Conservation (phyloP, 108 stramenopile genomes). For the Nitzschia putrida region DNA sequence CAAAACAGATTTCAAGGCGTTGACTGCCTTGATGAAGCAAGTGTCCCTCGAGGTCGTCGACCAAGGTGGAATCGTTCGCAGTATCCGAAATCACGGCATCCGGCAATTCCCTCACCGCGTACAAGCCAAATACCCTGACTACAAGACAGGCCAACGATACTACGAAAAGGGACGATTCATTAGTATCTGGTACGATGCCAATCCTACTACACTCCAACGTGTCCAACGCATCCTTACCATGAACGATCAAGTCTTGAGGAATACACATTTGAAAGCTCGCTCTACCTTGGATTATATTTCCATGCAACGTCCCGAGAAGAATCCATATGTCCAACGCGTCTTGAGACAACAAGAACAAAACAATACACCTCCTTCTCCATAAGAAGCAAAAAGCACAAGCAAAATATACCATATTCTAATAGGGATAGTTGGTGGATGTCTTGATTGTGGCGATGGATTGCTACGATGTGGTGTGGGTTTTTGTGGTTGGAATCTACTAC, state of each 20-base stretch:
- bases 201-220: conserved; percentile 57
- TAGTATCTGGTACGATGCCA: conserved; percentile 80
- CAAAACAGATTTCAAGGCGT: conserved; percentile 53
- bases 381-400: no score
- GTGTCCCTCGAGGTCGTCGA: conserved; percentile 74
- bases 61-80: conserved; percentile 82
- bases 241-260: conserved; percentile 74
- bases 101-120: conserved; percentile 84
- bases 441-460: no score
- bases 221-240: conserved; percentile 65
- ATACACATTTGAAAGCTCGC: conserved; percentile 74
- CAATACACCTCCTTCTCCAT: no score
- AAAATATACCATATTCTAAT: no score
- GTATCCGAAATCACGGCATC: conserved; percentile 86
- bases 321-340: conserved; percentile 72
- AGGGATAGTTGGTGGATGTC: no score
- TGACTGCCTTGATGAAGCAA: conserved; percentile 69
- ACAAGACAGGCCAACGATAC: conserved; percentile 70
- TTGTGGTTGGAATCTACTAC: no score
- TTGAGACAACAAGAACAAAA: conserved; percentile 9
- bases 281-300: conserved; percentile 71
- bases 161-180: conserved; percentile 85
- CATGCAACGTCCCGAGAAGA: conserved; percentile 71
- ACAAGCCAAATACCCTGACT: conserved; percentile 78
- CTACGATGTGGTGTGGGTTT: no score